phyloP scores from a whole-genome alignment of 352 stramenopile genomes.

The Phytophthora capsici region DNA sequence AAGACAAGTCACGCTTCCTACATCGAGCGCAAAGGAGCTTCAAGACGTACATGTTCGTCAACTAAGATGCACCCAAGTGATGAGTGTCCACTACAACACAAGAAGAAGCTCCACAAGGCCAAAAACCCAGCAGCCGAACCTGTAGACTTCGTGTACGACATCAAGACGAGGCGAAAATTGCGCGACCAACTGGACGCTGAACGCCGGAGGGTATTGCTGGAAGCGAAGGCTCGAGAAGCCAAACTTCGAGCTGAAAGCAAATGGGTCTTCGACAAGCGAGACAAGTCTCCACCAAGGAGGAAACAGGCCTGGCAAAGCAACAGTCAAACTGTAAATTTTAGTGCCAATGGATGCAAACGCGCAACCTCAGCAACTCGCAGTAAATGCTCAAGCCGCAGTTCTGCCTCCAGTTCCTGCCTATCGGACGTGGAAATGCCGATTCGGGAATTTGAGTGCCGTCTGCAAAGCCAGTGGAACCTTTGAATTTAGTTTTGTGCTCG shows the following conservation, averaged over 20 bases:
- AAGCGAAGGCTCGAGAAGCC: slow-evolving; percentile 42
- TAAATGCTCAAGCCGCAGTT: background rate
- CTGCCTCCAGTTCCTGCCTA: too few species aligned
- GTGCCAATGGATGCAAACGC: too few species aligned
- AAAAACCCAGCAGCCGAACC: slow-evolving; percentile 13
- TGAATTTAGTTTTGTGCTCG: too few species aligned
- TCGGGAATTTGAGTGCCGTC: slow-evolving; percentile 47
- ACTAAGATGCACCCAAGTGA: slow-evolving; percentile 12
- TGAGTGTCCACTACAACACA: background rate
- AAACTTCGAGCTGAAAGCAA: slow-evolving; percentile 48
- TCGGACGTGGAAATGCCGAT: slow-evolving; percentile 43
- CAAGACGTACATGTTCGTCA: slow-evolving; percentile 14
- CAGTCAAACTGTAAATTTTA: background rate
- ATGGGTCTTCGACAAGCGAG: slow-evolving; percentile 48
- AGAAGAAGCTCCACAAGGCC: slow-evolving; percentile 2
- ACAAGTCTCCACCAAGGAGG: slow-evolving; percentile 6
- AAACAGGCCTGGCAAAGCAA: slow-evolving; percentile 21
- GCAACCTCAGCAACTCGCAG: background rate
- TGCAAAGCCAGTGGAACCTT: slow-evolving; percentile 27
- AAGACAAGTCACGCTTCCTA: slow-evolving; percentile 9
- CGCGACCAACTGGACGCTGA: slow-evolving; percentile 67
- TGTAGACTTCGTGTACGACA: slow-evolving; percentile 81
- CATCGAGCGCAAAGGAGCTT: slow-evolving; percentile 44
- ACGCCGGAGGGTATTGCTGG: slow-evolving; percentile 38
- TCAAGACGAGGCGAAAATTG: slow-evolving; percentile 54